Evolutionary conservation across 169 alveolate genomes (phyloP).

Genomic region (Eimeria nieschulzi): DNA sequence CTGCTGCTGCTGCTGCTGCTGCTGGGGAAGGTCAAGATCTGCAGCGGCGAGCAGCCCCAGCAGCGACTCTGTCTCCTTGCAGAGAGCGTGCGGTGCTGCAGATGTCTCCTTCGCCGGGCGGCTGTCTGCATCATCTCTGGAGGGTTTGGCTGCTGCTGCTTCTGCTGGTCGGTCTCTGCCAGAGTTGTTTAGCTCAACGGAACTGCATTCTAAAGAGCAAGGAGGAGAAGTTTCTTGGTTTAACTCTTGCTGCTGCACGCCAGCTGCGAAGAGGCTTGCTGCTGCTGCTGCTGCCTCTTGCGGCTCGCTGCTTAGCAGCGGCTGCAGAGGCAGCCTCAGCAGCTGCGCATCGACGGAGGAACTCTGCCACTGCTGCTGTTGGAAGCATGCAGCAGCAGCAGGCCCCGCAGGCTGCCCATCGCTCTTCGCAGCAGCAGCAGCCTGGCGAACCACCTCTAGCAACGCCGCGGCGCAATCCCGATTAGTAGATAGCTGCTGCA

Average conservation of each 20-base stretch:
- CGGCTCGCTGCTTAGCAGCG: not conserved
- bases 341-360: not conserved
- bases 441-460: not conserved
- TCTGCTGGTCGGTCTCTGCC: not conserved
- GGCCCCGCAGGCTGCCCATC: too few relatives aligned
- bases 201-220: not conserved
- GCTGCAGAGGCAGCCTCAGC: not conserved
- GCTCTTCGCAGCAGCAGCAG: not conserved
- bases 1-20: constrained; percentile 31
- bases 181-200: not conserved
- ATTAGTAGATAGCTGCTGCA: not conserved
- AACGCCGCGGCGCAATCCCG: not conserved
- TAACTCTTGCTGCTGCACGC: not conserved
- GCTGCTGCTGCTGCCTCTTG: not conserved
- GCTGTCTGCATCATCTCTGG: not conserved
- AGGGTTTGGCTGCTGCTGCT: constrained; percentile 4
- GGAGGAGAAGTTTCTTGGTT: too few relatives aligned
- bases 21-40: not conserved
- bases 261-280: too few relatives aligned
- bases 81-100: too few relatives aligned
- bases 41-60: constrained; percentile 3
- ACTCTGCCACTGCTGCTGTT: constrained; percentile 4
- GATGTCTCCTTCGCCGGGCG: too few relatives aligned
- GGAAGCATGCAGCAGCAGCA: constrained; percentile 1
- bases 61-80: not conserved